Percentiles rank a stretch among this genome's conserved stretches.
Conservation (phyloP, 2,329 filamentous ascomycete genomes). For the Fusarium virguliforme region DNA sequence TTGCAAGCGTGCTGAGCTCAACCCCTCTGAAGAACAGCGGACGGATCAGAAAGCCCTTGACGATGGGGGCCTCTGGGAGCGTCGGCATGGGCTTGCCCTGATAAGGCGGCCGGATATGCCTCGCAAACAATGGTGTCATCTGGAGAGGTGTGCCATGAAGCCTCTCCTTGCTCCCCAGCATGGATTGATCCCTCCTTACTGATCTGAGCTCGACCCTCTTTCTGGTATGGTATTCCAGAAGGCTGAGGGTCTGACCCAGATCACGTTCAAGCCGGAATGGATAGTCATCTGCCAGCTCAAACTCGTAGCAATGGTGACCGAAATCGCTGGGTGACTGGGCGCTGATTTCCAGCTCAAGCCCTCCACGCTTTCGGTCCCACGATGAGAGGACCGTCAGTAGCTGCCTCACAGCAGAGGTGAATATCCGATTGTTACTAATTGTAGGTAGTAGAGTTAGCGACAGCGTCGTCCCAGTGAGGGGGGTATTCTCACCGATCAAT, state of each 20-base stretch:
- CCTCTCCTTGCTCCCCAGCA: background rate
- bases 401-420: background rate
- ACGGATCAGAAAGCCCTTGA: conserved; percentile 25
- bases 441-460: background rate
- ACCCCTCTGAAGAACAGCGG: background rate
- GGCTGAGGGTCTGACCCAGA: background rate
- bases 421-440: conserved; percentile 25
- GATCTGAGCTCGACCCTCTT: background rate
- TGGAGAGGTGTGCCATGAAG: conserved; percentile 24
- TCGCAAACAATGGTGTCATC: conserved; percentile 3
- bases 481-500: conserved; percentile 4
- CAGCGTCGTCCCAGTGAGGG: no score
- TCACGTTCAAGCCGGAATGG: conserved; percentile 20
- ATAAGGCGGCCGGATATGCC: no score
- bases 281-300: conserved; percentile 14
- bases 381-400: conserved; percentile 19
- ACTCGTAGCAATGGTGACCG: background rate
- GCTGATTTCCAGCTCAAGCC: conserved; percentile 21
- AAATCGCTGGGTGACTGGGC: conserved; percentile 33
- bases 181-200: background rate
- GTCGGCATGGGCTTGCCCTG: background rate
- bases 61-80: conserved; percentile 15
- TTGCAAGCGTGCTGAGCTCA: conserved; percentile 14
- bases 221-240: background rate
- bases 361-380: conserved; percentile 1